These are phyloP conservation scores for Coemansia biformis DNA, from an alignment of 192 early-diverging fungal species.

Conservation along the genomic window DNA sequence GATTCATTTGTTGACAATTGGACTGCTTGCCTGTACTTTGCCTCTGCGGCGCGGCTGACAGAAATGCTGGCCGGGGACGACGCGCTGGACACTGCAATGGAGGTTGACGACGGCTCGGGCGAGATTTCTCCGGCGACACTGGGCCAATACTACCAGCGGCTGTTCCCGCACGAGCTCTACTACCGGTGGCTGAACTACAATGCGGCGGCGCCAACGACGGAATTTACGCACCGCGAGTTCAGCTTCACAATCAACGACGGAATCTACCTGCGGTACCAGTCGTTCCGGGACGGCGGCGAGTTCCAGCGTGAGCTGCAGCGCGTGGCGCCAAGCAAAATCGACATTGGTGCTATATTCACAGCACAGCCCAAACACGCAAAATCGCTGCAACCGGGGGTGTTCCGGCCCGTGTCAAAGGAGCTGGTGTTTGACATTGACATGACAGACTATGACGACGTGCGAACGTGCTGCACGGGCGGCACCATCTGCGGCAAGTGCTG, in stretches of 20 bases:
- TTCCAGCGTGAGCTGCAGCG: constrained; percentile 69
- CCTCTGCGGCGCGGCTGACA: too few species aligned
- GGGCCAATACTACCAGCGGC: constrained; percentile 73
- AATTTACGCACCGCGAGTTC: constrained; percentile 87
- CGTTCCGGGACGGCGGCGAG: constrained; percentile 66
- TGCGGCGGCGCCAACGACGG: constrained; percentile 54
- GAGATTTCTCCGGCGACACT: constrained; percentile 46
- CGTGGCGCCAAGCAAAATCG: constrained; percentile 86
- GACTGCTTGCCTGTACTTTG: too few species aligned
- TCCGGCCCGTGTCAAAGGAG: constrained; percentile 78
- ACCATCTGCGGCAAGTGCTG: constrained; percentile 87
- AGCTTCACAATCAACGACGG: constrained; percentile 78
- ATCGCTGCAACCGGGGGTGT: constrained; percentile 61
- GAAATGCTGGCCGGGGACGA: not conserved
- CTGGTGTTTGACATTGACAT: constrained; percentile 99
- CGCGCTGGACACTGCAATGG: constrained; percentile 11
- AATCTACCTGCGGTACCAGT: constrained; percentile 85
- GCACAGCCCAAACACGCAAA: constrained; percentile 78
- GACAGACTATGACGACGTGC: constrained; percentile 97
- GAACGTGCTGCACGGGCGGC: constrained; percentile 90
- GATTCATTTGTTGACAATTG: not conserved
- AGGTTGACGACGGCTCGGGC: constrained; percentile 19
- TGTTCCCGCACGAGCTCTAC: constrained; percentile 82
- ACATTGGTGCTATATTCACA: constrained; percentile 95
- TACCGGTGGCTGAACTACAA: constrained; percentile 77